Base-by-base conservation (phyloP, 495 filamentous ascomycete species). In the Glarea lozoyensis region DNA sequence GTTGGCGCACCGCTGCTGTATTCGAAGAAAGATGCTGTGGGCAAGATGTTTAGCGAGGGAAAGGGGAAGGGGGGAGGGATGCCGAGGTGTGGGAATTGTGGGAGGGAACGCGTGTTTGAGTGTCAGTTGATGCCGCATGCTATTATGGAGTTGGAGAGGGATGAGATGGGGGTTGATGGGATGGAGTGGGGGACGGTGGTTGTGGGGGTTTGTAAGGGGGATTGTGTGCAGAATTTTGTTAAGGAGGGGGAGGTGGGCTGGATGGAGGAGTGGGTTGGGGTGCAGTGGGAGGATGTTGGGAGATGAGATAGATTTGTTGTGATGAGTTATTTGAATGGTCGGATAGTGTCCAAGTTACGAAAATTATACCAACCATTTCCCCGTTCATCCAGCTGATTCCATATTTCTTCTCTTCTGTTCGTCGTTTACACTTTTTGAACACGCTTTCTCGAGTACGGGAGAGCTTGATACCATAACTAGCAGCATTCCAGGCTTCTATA, bases 111-210 rank as follows among this genome's bases (percentile, higher is more conserved):
- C 39, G 76, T 84, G n/a, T 97, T 97, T 60, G 88, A 94, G 66
- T 66, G 92, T 27, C 92, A 98, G 70, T 62, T 97, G 54, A 85
- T 81, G 53, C 85, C 89, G 41, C 86, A 93, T 60, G 84, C 88
- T 2, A 98, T 98, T 60, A 77, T 72, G 24, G 81, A 92, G 65
- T 66, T 98, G 30, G 92, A 98, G 65, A 81, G 73, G 5, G 86
- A 86, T 13, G 79, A 87, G 43, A 66, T 75, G 48, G 75, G 77
- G 10, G 57, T 94, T 40, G 87, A 90, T 29, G 92, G 93, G 0
- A 96, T 99, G 92, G 92, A 99, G 53, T 99, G 92, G 92, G 93
- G 93, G 0, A 95, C 85, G 11, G 71, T 99, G n/a, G 76, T 97
- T 33, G 59, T 96, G n/a, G 86, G 78, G 0, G 88, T 93, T 16